Evolutionary conservation across 257 asterid genomes (phyloP).

Genomic region (Gynochthodes officinalis): DNA sequence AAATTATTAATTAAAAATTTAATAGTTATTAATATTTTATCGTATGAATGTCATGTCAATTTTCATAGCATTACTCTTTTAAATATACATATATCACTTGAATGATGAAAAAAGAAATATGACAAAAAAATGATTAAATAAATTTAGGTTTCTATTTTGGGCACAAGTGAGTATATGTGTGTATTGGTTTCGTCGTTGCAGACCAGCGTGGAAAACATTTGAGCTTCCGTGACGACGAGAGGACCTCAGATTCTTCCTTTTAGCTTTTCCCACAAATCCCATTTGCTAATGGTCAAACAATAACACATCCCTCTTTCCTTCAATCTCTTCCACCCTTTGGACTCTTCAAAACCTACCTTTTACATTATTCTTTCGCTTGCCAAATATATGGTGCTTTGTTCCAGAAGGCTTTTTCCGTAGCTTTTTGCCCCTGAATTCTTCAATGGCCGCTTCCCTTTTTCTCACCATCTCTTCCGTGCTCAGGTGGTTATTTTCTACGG

Average conservation of each 20-base stretch:
- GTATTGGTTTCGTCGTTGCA: too few relatives aligned
- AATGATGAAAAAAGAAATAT: too few relatives aligned
- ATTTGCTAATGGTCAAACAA: background rate
- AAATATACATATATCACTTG: too few relatives aligned
- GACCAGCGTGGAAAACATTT: too few relatives aligned
- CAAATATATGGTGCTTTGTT: too few relatives aligned
- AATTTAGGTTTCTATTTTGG: too few relatives aligned
- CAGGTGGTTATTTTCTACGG: constrained; percentile 12
- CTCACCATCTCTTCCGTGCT: constrained; percentile 4
- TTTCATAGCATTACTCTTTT: too few relatives aligned
- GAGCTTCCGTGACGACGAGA: background rate
- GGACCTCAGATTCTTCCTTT: constrained; percentile 1
- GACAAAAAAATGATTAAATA: too few relatives aligned
- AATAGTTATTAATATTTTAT: too few relatives aligned
- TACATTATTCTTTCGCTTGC: background rate
- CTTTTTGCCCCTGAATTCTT: constrained; percentile 12
- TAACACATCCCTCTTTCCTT: background rate
- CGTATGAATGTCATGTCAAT: too few relatives aligned
- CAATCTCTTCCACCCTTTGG: background rate
- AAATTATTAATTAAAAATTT: too few relatives aligned
- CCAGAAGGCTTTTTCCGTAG: background rate
- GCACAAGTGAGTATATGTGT: too few relatives aligned
- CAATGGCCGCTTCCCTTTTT: constrained; percentile 29
- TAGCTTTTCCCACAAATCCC: background rate
- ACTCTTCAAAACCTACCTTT: background rate